Evolutionary conservation across 176 grass and related monocot genomes (phyloP).

Genomic region (Oryza rufipogon): DNA sequence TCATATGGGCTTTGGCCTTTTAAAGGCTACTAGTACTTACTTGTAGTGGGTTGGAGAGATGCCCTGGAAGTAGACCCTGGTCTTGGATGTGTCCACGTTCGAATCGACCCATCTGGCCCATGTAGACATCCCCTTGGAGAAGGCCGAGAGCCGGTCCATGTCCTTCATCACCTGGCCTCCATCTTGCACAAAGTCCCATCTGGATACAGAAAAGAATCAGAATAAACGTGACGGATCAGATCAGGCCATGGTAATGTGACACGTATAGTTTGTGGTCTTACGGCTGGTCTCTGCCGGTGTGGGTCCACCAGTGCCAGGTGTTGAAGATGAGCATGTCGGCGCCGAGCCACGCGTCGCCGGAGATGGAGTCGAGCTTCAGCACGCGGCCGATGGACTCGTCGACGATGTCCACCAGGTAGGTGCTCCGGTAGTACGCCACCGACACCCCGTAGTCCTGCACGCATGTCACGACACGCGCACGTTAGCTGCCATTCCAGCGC

Average conservation of each 20-base stretch:
- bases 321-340: constrained; percentile 84
- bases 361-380: constrained; percentile 82
- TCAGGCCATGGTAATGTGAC: background rate
- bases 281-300: constrained; percentile 88
- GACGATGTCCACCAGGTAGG: constrained; percentile 91
- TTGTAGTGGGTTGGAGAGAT: constrained; percentile 94
- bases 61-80: constrained; percentile 88
- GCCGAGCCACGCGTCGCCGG: constrained; percentile 72
- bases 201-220: constrained; percentile 19
- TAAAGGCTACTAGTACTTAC: constrained; percentile 32
- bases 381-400: constrained; percentile 68
- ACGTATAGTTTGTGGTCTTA: constrained; percentile 30
- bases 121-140: constrained; percentile 83
- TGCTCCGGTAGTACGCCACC: constrained; percentile 75
- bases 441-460: constrained; percentile 75
- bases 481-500: constrained; percentile 10
- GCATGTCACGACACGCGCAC: background rate
- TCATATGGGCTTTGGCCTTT: background rate
- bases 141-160: constrained; percentile 87
- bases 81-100: constrained; percentile 65
- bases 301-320: constrained; percentile 98
- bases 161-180: constrained; percentile 64
- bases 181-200: constrained; percentile 90
- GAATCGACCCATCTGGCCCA: constrained; percentile 89
- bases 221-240: background rate